Percentiles rank a stretch among this genome's conserved stretches.
These are phyloP conservation scores for Camellia sinensis DNA, from an alignment of 148 eudicot species.

Conservation along the genomic window DNA sequence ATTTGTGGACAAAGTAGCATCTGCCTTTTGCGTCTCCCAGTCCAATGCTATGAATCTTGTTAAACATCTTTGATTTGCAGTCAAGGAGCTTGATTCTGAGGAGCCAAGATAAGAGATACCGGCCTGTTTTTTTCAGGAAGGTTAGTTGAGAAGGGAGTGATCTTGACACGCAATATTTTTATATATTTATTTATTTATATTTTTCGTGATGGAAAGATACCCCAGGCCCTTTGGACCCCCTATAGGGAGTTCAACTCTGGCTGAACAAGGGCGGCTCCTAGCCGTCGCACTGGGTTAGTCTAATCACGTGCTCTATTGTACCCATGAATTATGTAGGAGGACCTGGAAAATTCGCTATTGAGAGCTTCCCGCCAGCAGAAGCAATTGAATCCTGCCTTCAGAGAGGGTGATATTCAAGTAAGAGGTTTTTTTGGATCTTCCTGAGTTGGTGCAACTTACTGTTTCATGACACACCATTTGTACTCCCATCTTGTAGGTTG, in stretches of 20 bases:
- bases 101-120: slow-evolving; percentile 54
- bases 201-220: too few species aligned
- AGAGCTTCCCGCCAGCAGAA: slow-evolving; percentile 67
- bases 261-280: too few species aligned
- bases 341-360: slow-evolving; percentile 64
- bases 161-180: background rate
- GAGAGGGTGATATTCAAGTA: slow-evolving; percentile 81
- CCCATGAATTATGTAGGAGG: slow-evolving; percentile 57
- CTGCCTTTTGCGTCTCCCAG: background rate
- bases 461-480: background rate
- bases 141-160: slow-evolving; percentile 29
- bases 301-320: background rate
- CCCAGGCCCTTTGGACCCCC: too few species aligned
- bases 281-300: too few species aligned
- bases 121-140: slow-evolving; percentile 87
- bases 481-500: slow-evolving; percentile 52
- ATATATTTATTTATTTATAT: too few species aligned
- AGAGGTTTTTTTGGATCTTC: background rate
- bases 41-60: background rate
- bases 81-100: slow-evolving; percentile 69
- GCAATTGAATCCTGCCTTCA: slow-evolving; percentile 52
- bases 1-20: background rate
- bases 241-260: too few species aligned
- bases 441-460: background rate
- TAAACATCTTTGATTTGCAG: slow-evolving; percentile 34